Evolutionary conservation across 1,139 yeast genomes (phyloP).

Genomic region (Yamadazyma pseudoaaseri): DNA sequence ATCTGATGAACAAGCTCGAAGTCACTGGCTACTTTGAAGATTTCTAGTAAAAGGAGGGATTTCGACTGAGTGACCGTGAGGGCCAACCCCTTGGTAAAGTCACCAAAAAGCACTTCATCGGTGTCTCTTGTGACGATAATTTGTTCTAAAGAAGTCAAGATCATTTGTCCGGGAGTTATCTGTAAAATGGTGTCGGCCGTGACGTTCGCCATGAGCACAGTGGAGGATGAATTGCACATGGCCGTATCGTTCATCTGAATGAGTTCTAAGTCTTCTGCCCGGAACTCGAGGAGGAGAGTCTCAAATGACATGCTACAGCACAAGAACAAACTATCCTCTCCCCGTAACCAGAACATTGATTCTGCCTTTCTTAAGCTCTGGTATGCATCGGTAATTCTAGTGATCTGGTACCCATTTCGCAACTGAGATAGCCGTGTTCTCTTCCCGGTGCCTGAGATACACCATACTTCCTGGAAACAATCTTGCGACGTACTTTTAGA

Average conservation of each 20-base stretch:
- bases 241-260: constrained; percentile 26
- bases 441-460: constrained; percentile 42
- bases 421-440: constrained; percentile 39
- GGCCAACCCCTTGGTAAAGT: constrained; percentile 12
- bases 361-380: constrained; percentile 29
- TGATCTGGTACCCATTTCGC: constrained; percentile 36
- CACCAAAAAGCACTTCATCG: constrained; percentile 15
- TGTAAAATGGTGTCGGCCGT: constrained; percentile 18
- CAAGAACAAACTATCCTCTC: constrained; percentile 21
- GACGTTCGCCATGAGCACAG: constrained; percentile 9
- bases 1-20: constrained; percentile 5
- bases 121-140: constrained; percentile 7
- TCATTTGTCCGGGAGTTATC: constrained; percentile 25
- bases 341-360: constrained; percentile 17
- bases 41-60: neutral
- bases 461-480: constrained; percentile 44
- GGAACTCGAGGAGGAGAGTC: constrained; percentile 34
- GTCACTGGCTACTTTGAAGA: constrained; percentile 4
- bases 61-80: constrained; percentile 16
- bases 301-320: constrained; percentile 39
- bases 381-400: constrained; percentile 25
- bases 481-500: constrained; percentile 18
- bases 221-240: constrained; percentile 8
- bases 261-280: constrained; percentile 15
- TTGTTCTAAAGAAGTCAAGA: constrained; percentile 21